Conservation (phyloP, 108 stramenopile genomes). For the Cyclotella cryptica region DNA sequence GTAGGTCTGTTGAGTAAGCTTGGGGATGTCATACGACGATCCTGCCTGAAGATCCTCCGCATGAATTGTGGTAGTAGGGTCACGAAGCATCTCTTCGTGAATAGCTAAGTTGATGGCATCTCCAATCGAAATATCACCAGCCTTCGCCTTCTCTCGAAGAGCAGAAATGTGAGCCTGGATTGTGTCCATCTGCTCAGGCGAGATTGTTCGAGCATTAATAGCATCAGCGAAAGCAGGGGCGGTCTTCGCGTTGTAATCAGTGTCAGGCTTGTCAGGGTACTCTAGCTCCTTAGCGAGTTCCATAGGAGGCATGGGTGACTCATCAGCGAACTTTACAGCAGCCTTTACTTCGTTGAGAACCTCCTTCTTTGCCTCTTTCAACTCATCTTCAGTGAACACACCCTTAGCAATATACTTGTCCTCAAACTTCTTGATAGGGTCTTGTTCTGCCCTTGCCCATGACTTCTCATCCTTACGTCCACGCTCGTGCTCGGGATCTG, state of each 20-base stretch:
- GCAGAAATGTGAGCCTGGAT: conserved; percentile 77
- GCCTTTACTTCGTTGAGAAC: conserved; percentile 89
- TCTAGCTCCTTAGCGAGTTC: conserved; percentile 97
- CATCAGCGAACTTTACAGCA: conserved; percentile 92
- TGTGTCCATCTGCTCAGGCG: conserved; percentile 74
- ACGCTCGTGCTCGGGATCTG: conserved; percentile 98
- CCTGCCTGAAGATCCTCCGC: conserved; percentile 99
- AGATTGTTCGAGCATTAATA: conserved; percentile 87
- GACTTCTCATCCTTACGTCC: conserved; percentile 99
- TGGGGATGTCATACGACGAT: conserved; percentile 97
- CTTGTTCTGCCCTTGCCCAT: conserved; percentile 95
- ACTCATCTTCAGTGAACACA: conserved; percentile 89
- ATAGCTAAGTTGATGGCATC: conserved; percentile 99
- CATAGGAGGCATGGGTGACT: conserved; percentile 92
- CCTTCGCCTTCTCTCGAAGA: conserved; percentile 84
- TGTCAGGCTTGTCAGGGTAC: conserved; percentile 95
- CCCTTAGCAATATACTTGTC: conserved; percentile 76
- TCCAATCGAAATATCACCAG: conserved; percentile 95
- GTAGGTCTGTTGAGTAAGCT: conserved; percentile 97
- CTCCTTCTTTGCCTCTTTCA: conserved; percentile 85
- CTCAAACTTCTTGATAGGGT: conserved; percentile 97
- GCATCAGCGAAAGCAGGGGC: conserved; percentile 87
- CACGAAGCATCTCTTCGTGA: conserved; percentile 99
- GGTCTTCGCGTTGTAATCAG: conserved; percentile 91
- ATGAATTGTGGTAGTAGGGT: conserved; percentile 97